Conservation (phyloP, 139 green algal species). For the Astrephomene gubernaculifera region DNA sequence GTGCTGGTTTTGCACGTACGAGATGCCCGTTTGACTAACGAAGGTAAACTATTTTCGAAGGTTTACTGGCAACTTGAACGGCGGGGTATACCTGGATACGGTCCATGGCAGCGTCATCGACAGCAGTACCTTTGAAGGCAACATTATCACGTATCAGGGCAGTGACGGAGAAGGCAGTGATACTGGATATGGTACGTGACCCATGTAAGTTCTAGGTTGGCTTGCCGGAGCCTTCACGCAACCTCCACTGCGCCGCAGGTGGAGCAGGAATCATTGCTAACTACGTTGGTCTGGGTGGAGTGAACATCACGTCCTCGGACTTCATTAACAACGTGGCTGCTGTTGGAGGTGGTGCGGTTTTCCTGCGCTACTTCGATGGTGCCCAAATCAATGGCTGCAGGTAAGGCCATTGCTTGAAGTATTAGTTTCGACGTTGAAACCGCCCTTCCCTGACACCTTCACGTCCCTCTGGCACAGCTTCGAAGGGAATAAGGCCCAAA, state of each 20-base stretch:
- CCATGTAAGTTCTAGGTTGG: not conserved
- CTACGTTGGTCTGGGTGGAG: not conserved
- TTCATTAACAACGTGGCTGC: not conserved
- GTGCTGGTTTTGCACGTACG: not conserved
- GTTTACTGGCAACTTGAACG: not conserved
- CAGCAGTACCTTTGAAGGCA: not conserved
- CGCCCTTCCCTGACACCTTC: not conserved
- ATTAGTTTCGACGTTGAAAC: not conserved
- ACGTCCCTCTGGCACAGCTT: not conserved
- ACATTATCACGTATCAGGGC: not conserved
- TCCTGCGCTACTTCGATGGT: not conserved
- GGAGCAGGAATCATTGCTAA: not conserved
- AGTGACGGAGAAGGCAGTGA: not conserved
- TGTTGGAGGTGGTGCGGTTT: not conserved
- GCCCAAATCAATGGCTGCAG: not conserved
- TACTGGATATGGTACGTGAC: not conserved
- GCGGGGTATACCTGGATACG: not conserved
- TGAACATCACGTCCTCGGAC: not conserved
- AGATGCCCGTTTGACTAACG: not conserved
- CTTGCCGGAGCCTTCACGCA: not conserved
- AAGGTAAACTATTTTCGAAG: not conserved
- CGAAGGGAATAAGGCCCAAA: not conserved
- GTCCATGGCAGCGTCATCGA: not conserved
- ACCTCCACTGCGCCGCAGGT: not conserved
- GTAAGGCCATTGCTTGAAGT: not conserved